These are phyloP conservation scores for Capillidium rhysosporum DNA, from an alignment of 371 early-diverging fungal species.

Conservation along the genomic window DNA sequence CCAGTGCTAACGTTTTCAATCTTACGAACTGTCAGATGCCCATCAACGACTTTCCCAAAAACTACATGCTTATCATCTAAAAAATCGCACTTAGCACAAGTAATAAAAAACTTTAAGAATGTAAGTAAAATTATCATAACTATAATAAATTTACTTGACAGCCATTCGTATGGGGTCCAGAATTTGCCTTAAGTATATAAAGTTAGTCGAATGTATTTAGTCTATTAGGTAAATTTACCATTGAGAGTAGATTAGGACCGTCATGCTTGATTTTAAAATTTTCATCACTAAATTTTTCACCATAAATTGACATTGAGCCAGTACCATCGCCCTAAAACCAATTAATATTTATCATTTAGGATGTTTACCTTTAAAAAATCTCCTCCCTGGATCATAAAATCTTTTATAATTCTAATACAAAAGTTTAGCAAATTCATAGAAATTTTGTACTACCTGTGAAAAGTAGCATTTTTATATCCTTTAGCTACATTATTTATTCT, in stretches of 20 bases:
- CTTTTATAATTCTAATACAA: slow-evolving; percentile 61
- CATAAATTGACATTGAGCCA: slow-evolving; percentile 92
- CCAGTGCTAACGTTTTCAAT: slow-evolving; percentile 85
- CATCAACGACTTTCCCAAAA: slow-evolving; percentile 77
- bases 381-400: slow-evolving; percentile 99
- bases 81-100: slow-evolving; percentile 67
- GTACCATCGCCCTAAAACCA: slow-evolving; percentile 81
- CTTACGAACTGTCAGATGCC: slow-evolving; percentile 67
- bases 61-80: slow-evolving; percentile 87
- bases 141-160: slow-evolving; percentile 35
- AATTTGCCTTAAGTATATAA: slow-evolving; percentile 47
- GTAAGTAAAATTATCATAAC: background rate
- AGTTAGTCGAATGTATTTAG: background rate
- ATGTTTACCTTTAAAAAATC: slow-evolving; percentile 63
- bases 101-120: slow-evolving; percentile 74
- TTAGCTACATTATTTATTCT: slow-evolving; percentile 53
- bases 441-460: slow-evolving; percentile 51
- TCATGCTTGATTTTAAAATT: slow-evolving; percentile 87
- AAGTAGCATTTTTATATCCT: slow-evolving; percentile 76
- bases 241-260: slow-evolving; percentile 81
- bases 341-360: slow-evolving; percentile 1
- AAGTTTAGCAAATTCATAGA: slow-evolving; percentile 9
- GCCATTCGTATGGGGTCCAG: slow-evolving; percentile 87
- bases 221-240: slow-evolving; percentile 38
- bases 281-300: slow-evolving; percentile 89